Percentiles rank a stretch among this genome's conserved stretches.
phyloP scores from a whole-genome alignment of 768 basidiomycete species.

The Amanita subjunquillea region DNA sequence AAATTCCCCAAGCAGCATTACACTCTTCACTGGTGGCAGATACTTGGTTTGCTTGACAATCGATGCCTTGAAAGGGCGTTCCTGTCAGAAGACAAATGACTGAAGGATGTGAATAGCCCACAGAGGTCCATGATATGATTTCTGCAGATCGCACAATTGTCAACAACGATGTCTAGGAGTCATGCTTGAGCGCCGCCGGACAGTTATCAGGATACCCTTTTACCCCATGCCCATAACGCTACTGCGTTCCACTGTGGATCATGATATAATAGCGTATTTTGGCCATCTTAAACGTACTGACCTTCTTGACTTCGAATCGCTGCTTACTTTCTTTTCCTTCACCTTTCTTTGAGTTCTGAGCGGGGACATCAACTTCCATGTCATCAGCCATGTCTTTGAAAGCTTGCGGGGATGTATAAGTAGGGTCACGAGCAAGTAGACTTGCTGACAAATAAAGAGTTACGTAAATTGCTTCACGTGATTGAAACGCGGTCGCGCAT shows the following conservation, averaged over 20 bases:
- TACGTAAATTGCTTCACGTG: constrained; percentile 12
- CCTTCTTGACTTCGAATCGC: constrained; percentile 99
- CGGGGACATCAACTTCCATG: constrained; percentile 52
- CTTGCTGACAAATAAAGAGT: background rate
- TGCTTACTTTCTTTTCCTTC: constrained; percentile 55
- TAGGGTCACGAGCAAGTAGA: too few species aligned
- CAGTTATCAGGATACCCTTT: constrained; percentile 13
- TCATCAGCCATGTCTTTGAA: constrained; percentile 34
- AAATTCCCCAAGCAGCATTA: constrained; percentile 98
- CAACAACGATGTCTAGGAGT: constrained; percentile 84
- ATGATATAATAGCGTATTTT: constrained; percentile 2
- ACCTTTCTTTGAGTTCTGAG: constrained; percentile 40
- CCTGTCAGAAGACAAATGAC: constrained; percentile 5
- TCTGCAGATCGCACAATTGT: constrained; percentile 99
- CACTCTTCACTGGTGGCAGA: constrained; percentile 95
- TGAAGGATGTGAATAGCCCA: constrained; percentile 17
- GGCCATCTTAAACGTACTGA: constrained; percentile 19
- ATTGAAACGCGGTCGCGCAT: constrained; percentile 13
- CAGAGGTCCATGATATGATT: constrained; percentile 99
- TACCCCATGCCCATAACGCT: constrained; percentile 97
- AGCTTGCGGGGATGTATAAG: too few species aligned
- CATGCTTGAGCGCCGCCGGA: background rate
- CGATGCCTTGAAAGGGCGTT: constrained; percentile 64
- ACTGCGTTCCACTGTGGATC: constrained; percentile 93
- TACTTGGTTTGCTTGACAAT: constrained; percentile 98